A percentile compares a stretch with the other conserved stretches of the same genome.
Evolutionary conservation across 2,329 filamentous ascomycete species (phyloP).

Genomic region (Rachicladosporium sp.): DNA sequence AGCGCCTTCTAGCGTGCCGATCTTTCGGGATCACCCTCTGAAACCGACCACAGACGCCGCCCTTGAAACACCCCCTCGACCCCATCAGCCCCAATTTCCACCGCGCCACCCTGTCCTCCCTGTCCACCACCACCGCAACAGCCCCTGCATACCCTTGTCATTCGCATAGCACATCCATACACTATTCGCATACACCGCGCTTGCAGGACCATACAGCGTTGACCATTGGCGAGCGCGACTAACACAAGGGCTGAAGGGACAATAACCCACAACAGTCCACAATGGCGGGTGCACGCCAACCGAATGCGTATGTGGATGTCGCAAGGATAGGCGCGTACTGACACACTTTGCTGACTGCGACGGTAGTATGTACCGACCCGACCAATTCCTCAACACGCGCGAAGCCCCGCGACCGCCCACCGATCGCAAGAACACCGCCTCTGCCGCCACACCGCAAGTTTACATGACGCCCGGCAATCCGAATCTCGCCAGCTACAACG

Average conservation of each 20-base stretch:
- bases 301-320: slow-evolving; percentile 4
- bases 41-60: background rate
- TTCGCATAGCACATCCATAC: too few relatives aligned
- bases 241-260: too few relatives aligned
- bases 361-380: slow-evolving; percentile 45
- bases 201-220: too few relatives aligned
- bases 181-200: too few relatives aligned
- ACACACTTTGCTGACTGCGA: slow-evolving; percentile 1
- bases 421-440: slow-evolving; percentile 56
- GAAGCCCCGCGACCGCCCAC: slow-evolving; percentile 83
- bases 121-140: background rate
- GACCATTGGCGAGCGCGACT: too few relatives aligned
- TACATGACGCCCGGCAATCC: slow-evolving; percentile 63
- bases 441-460: slow-evolving; percentile 65
- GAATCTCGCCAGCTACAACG: slow-evolving; percentile 31
- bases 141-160: too few relatives aligned
- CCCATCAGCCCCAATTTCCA: background rate
- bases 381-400: slow-evolving; percentile 89
- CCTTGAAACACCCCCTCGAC: background rate
- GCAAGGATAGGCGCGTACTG: background rate
- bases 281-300: slow-evolving; percentile 1
- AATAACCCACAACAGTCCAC: background rate
- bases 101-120: too few relatives aligned
- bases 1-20: background rate
- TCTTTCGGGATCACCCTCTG: background rate